Evolutionary conservation across 2,329 filamentous ascomycete genomes (phyloP).

Genomic region (Pseudomassariella vexata): DNA sequence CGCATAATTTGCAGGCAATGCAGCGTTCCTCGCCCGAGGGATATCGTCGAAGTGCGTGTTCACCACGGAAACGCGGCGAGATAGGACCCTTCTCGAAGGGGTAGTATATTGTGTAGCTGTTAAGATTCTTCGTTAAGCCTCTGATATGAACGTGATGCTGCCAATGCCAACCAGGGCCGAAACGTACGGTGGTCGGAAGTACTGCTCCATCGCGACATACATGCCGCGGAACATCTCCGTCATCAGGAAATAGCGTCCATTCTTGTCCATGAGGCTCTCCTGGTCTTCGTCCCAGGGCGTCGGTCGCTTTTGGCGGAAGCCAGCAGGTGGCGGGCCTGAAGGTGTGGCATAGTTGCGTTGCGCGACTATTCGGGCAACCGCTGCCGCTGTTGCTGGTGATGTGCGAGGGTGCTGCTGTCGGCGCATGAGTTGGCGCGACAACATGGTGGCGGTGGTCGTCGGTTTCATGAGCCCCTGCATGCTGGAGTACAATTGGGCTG

Average conservation of each 20-base stretch:
- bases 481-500: conserved; percentile 9
- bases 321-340: conserved; percentile 69
- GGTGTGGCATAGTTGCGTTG: conserved; percentile 57
- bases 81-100: conserved; percentile 99
- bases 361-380: conserved; percentile 24
- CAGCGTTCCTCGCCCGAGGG: conserved; percentile 97
- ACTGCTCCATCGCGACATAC: conserved; percentile 97
- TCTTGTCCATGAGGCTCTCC: conserved; percentile 73
- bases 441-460: conserved; percentile 17
- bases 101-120: conserved; percentile 95
- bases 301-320: conserved; percentile 71
- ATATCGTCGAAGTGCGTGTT: conserved; percentile 93
- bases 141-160: too few relatives aligned
- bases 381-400: conserved; percentile 13
- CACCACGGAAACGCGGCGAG: conserved; percentile 94
- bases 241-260: conserved; percentile 92
- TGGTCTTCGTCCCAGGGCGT: conserved; percentile 75
- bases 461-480: conserved; percentile 27
- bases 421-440: conserved; percentile 25
- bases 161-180: neutral
- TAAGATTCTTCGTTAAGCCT: conserved; percentile 8
- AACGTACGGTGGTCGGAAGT: conserved; percentile 93
- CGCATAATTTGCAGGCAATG: conserved; percentile 99
- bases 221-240: conserved; percentile 95
- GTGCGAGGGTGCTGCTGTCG: too few relatives aligned